phyloP scores from a whole-genome alignment of 139 green algal species.

The Chlamydomonas sphaeroides region DNA sequence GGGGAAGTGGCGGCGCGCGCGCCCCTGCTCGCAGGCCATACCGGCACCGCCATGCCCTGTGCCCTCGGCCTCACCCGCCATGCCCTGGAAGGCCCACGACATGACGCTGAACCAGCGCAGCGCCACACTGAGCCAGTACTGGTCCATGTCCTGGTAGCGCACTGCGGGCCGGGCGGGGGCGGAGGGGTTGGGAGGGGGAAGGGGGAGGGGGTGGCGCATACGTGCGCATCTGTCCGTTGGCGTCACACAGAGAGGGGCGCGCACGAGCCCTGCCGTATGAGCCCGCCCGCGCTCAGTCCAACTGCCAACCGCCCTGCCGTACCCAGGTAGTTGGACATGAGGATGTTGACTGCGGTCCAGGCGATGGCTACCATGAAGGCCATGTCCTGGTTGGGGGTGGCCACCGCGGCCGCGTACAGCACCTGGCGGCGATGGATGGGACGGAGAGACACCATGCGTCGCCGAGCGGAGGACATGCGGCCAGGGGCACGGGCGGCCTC shows the following conservation, averaged over 20 bases:
- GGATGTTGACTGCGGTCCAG: constrained; percentile 74
- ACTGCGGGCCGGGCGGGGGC: background rate
- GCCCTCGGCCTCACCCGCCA: background rate
- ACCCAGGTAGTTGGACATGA: constrained; percentile 72
- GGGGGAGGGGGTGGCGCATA: background rate
- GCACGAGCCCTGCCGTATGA: too few species aligned
- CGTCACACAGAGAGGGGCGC: too few species aligned
- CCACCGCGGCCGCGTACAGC: constrained; percentile 52
- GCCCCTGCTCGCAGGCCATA: too few species aligned
- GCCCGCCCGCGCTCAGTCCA: too few species aligned
- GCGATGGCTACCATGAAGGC: constrained; percentile 77
- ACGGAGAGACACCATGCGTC: too few species aligned
- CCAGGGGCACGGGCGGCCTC: too few species aligned
- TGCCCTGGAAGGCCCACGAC: constrained; percentile 19
- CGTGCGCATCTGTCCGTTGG: too few species aligned
- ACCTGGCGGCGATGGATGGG: constrained; percentile 53
- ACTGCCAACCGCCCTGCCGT: too few species aligned
- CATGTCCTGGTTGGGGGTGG: constrained; percentile 64
- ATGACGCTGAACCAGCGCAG: constrained; percentile 38
- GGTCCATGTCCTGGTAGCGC: constrained; percentile 24
- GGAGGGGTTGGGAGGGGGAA: background rate
- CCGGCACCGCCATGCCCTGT: too few species aligned
- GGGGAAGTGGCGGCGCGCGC: too few species aligned
- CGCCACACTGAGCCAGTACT: background rate
- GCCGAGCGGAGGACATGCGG: too few species aligned